Base-by-base conservation (phyloP, 2,329 filamentous ascomycete species). In the Mollisiaceae sp. region DNA sequence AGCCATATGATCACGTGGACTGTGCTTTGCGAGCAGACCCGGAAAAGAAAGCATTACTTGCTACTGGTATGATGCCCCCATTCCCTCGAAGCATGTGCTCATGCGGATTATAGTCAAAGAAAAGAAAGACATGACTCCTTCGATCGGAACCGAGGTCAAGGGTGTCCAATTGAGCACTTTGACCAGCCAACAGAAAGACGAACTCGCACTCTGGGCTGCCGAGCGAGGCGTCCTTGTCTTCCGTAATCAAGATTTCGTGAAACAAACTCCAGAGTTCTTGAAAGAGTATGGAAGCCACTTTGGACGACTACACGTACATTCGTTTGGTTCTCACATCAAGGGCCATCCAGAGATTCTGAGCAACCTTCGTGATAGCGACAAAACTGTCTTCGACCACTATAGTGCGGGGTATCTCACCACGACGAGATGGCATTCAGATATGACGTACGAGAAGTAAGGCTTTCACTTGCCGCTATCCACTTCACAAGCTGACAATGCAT, bases 291-390 rank as follows among this genome's bases (percentile, higher is more conserved):
- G 55, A 8, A 57, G 55, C 32, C 35, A 36, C 36, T 57, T 57
- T 24, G 55, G 55, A 4, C 32, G 55, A 57, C 32, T 57, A 4
- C 55, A 57, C 20, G 55, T 57, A 12, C 55, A 57, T 20, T 38
- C 32, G 20, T 57, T 57, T 15, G 55, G 55, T 14, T 38, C 32
- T 12, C 55, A 57, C 14, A 41, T 57, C 4, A 57, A 57, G 20
- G 55, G 55, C 9, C 55, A 57, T 39, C 55, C 55, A 12, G 55
- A 57, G 18, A 57, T 57, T 9, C 20, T 57, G 18, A 57, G 55
- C 20, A 57, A 57, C 24, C 55, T 57, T 41, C 55, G 55, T n/a
- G 55, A 57, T 20, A 57, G 35, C 32, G 55, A 57, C 55, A 57
- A 57, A 15, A 57, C 55, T 22, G 55, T 57, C 2, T 57, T 57